These are phyloP conservation scores for Ganoderma resinaceum DNA, from an alignment of 1,284 basidiomycete genomes.

Conservation along the genomic window DNA sequence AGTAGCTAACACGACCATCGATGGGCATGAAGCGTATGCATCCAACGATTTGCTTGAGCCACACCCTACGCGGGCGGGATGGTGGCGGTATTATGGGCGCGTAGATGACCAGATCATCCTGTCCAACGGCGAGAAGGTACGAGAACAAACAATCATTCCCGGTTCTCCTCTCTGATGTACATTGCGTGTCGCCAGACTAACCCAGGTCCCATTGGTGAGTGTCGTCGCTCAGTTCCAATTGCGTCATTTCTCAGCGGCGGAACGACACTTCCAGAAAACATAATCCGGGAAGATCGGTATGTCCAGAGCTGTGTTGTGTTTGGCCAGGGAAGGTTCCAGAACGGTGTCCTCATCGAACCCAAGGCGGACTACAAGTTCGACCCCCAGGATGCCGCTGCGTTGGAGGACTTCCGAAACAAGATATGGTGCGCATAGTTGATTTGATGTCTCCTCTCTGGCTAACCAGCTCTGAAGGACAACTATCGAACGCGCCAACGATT, in stretches of 20 bases:
- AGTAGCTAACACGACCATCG: conserved; percentile 37
- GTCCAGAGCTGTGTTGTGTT: conserved; percentile 45
- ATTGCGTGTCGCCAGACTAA: conserved; percentile 42
- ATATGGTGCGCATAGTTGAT: conserved; percentile 38
- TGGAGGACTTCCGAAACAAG: conserved; percentile 36
- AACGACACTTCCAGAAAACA: conserved; percentile 35
- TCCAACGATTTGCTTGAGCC: conserved; percentile 50
- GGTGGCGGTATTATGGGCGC: conserved; percentile 52
- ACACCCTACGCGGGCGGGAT: conserved; percentile 49
- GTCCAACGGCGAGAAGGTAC: conserved; percentile 39
- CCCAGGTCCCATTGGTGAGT: conserved; percentile 48
- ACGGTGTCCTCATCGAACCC: conserved; percentile 42
- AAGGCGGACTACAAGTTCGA: conserved; percentile 33
- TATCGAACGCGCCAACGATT: conserved; percentile 45
- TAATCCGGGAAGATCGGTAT: conserved; percentile 40
- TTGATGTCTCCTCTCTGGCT: too few relatives aligned
- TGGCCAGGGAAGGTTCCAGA: conserved; percentile 47
- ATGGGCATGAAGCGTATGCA: conserved; percentile 38
- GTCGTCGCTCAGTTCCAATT: background rate
- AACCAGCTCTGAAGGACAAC: conserved; percentile 38
- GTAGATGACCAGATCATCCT: conserved; percentile 50
- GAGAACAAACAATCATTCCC: background rate
- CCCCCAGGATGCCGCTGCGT: conserved; percentile 23
- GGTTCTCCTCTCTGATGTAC: conserved; percentile 14
- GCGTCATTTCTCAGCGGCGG: background rate